Evolutionary conservation across 805 yeast genomes (phyloP).

Genomic region (Kodamaea hsintzibuensis): DNA sequence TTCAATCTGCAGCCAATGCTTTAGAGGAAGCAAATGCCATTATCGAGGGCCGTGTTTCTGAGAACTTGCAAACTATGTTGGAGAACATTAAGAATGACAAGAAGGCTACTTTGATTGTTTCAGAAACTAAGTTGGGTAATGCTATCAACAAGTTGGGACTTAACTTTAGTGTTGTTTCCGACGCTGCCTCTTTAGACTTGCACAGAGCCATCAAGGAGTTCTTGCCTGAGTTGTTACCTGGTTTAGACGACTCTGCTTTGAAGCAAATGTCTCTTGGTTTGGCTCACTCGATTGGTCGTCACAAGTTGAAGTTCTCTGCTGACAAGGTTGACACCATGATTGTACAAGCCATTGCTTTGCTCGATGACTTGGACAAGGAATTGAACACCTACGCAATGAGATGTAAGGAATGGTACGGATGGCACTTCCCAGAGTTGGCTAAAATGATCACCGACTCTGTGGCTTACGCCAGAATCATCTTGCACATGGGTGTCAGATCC

Average conservation of each 20-base stretch:
- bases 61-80: constrained; percentile 73
- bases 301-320: constrained; percentile 94
- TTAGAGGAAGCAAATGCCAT: constrained; percentile 92
- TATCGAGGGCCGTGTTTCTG: constrained; percentile 91
- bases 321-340: constrained; percentile 99
- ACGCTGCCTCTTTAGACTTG: constrained; percentile 91
- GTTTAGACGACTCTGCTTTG: constrained; percentile 79
- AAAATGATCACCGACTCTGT: constrained; percentile 94
- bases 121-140: constrained; percentile 94
- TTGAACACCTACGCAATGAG: constrained; percentile 98
- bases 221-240: constrained; percentile 92
- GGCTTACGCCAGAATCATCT: constrained; percentile 92
- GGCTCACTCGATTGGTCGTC: constrained; percentile 98
- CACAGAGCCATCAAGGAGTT: constrained; percentile 95
- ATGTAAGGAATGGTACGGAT: constrained; percentile 99
- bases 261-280: constrained; percentile 96
- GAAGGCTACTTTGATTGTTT: constrained; percentile 83
- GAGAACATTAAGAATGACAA: constrained; percentile 77
- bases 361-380: constrained; percentile 97
- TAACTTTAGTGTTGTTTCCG: constrained; percentile 85
- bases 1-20: constrained; percentile 92
- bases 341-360: constrained; percentile 95
- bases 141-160: constrained; percentile 93
- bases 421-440: constrained; percentile 99
- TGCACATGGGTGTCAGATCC: constrained; percentile 91